A percentile compares a stretch with the other conserved stretches of the same genome.
Evolutionary conservation across 2,329 filamentous ascomycete genomes (phyloP).

Genomic region (Ceratocystis lukuohia): DNA sequence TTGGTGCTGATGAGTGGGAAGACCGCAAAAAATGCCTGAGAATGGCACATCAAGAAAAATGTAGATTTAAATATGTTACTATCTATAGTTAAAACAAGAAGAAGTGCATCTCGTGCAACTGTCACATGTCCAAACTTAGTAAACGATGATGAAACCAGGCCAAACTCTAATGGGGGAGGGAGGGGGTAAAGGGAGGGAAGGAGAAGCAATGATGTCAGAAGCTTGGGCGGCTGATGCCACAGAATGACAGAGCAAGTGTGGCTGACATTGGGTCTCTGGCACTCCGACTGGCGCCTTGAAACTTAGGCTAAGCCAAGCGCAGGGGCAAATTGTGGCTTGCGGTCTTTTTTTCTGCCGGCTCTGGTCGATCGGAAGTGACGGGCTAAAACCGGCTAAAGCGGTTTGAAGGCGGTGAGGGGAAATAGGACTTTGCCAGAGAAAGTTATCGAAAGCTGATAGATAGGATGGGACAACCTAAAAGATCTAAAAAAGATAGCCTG

Average conservation of each 20-base stretch:
- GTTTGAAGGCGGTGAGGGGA: not conserved
- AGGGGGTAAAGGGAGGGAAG: not conserved
- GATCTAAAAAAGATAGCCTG: not conserved
- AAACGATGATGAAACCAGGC: not conserved
- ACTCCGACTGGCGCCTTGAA: not conserved
- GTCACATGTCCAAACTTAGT: slow-evolving; percentile 6
- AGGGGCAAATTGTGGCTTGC: not conserved
- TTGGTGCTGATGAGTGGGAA: not conserved
- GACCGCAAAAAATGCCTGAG: not conserved
- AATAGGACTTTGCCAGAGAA: not conserved
- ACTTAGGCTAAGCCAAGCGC: not conserved
- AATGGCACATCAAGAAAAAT: not conserved
- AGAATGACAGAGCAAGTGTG: slow-evolving; percentile 26
- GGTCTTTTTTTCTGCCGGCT: not conserved
- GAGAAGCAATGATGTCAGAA: not conserved
- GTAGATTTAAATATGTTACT: not conserved
- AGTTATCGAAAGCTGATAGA: too few species aligned
- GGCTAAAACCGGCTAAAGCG: not conserved
- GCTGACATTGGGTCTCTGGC: not conserved
- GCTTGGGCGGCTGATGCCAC: slow-evolving; percentile 49
- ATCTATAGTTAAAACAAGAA: too few species aligned
- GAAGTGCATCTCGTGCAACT: too few species aligned
- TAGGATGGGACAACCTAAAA: too few species aligned
- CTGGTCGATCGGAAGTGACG: not conserved
- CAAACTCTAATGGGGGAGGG: not conserved